Evolutionary conservation across 2,329 filamentous ascomycete genomes (phyloP), one percentile per base, ranked within the genome.

Genomic region (Aureobasidium lini): DNA sequence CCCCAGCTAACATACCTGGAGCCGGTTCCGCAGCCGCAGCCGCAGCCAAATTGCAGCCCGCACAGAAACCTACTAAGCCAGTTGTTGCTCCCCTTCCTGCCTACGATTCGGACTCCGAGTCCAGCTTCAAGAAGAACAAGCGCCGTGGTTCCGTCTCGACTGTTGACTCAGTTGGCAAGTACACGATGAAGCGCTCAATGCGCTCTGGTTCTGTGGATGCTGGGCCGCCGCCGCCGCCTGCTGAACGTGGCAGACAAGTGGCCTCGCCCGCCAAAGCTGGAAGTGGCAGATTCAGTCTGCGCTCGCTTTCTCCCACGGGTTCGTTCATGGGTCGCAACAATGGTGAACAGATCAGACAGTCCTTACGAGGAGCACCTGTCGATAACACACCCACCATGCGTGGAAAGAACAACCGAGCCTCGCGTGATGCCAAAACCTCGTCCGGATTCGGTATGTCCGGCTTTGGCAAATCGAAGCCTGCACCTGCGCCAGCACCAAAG

Each of bases 141-240:
- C 80, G 39, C 69, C 75, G 54, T 69, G 71, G 6, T 6, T 60
- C 64, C 60, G 56, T 61, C 50, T 62, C 69, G 59, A 56, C 66
- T 1, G 58, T 63, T 4, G 73, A 73, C 42, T 72, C 78, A 44
- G 78, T 79, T 0, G 75, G 76, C 4, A 68, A 73, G 28, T 81
- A 84, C 57, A 80, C 77, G 1, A 89, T 95, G 78, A 85, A 86
- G 60, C 81, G 79, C 54, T 90, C 88, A 1, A 89, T 96, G 88
- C 82, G 91, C 61, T 75, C 73, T 29, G 69, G 73, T 29, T 69
- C 76, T 18, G 70, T 74, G 8, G 70, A 72, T 52, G 65, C 68
- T 40, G 54, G 54, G 11, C n/a, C 54, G 6, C 34, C 42, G 11
- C n/a, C 54, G 6, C 34, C 42, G 32, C 64, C 71, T 48, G 69